phyloP scores from a whole-genome alignment of 495 filamentous ascomycete species.

The Friedmanniomyces simplex region DNA sequence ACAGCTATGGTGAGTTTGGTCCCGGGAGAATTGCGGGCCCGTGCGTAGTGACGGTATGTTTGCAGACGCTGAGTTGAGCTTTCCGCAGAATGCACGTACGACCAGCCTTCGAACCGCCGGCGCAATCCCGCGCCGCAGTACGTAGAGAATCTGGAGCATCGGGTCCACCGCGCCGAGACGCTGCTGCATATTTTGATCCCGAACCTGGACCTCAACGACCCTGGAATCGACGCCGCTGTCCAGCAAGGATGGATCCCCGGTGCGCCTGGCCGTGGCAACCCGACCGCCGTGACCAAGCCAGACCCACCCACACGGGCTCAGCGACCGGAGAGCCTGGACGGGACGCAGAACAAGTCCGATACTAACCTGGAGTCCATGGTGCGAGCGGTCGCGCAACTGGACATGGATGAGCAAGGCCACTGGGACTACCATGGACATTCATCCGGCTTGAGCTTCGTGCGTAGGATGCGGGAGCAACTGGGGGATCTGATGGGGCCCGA shows the following conservation, averaged over 20 bases:
- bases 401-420: constrained; percentile 81
- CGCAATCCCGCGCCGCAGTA: constrained; percentile 93
- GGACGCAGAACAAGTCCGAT: constrained; percentile 44
- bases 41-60: not conserved
- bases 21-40: not conserved
- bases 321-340: not conserved
- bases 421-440: constrained; percentile 95
- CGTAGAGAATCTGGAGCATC: constrained; percentile 79
- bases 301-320: not conserved
- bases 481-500: constrained; percentile 50
- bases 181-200: constrained; percentile 73
- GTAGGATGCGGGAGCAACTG: constrained; percentile 76
- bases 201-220: constrained; percentile 74
- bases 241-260: constrained; percentile 29
- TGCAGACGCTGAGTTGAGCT: not conserved
- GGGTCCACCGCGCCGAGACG: constrained; percentile 73
- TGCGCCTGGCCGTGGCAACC: constrained; percentile 19
- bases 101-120: constrained; percentile 90
- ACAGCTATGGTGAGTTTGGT: constrained; percentile 82
- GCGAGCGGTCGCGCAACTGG: constrained; percentile 74
- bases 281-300: not conserved
- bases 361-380: constrained; percentile 90
- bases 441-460: constrained; percentile 78
- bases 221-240: constrained; percentile 60
- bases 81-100: constrained; percentile 85